Conservation (phyloP, 2,329 filamentous ascomycete genomes). For the Diaporthe ilicicola region DNA sequence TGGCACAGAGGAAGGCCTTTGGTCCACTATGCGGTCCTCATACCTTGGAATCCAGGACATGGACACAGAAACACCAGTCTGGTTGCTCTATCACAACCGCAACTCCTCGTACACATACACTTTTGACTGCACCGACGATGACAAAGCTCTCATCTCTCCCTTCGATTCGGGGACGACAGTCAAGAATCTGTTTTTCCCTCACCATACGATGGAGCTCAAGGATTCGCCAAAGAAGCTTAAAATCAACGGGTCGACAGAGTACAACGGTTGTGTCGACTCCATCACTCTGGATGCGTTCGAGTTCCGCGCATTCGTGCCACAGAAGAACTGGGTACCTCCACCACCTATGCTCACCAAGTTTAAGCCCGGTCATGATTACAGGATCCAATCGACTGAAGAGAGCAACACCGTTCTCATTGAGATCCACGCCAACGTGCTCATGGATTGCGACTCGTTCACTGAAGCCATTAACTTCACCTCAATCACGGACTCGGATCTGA, state of each 20-base stretch:
- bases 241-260: conserved; percentile 53
- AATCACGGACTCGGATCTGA: conserved; percentile 49
- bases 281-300: conserved; percentile 62
- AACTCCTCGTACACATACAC: conserved; percentile 61
- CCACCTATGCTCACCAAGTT: conserved; percentile 67
- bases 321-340: conserved; percentile 57
- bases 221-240: conserved; percentile 53
- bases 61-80: conserved; percentile 55
- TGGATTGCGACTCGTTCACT: conserved; percentile 64
- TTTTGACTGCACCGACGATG: conserved; percentile 52
- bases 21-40: conserved; percentile 67
- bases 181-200: conserved; percentile 71
- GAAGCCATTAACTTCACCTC: conserved; percentile 60
- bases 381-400: conserved; percentile 58
- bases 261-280: conserved; percentile 62
- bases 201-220: conserved; percentile 61
- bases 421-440: conserved; percentile 64
- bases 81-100: conserved; percentile 60
- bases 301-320: conserved; percentile 67
- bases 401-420: conserved; percentile 52
- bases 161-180: conserved; percentile 63
- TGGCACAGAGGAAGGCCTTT: conserved; percentile 62
- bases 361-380: conserved; percentile 66
- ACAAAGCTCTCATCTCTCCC: conserved; percentile 62
- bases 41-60: conserved; percentile 51